Evolutionary conservation across 2,329 filamentous ascomycete species (phyloP), one percentile per base, ranked within the genome.

Genomic region (Lachnellula arida): DNA sequence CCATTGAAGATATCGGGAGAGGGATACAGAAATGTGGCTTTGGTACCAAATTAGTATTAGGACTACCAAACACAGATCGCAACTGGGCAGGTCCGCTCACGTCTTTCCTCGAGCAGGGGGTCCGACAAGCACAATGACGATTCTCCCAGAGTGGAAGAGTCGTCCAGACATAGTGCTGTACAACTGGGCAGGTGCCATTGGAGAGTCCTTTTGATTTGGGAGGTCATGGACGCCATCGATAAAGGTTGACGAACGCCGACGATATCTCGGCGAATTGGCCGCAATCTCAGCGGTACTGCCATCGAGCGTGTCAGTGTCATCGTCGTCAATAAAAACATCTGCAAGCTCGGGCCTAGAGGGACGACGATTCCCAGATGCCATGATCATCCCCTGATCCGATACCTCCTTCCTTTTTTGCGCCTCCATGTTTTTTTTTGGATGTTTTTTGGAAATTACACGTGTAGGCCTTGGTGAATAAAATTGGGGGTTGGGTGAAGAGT

Each of bases 111-210:
- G 86, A 40, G 94, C 94, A 43, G 94, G 94, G 32, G 97, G 82
- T 23, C 94, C 94, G 63, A 97, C 94, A 71, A 96, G 97, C 62
- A 94, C 93, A 66, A 99, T 97, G 48, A 93, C 93, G 70, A 99
- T 99, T 56, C 93, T 86, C 48, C 94, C 94, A 22, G 94, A 97
- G 73, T 99, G 94, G 72, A 99, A 99, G 32, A 99, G 84, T 43
- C 94, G 85, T 49, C 94, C 94, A 48, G 93, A 97, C 81, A 97
- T 96, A 52, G 94, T 99, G 72, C 91, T 97, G 77, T 99, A 99
- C 46, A 99, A 81, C 76, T 99, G 94, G 64, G 94, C 94, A 32
- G 94, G 94, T 5, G 94, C 94, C 82, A 96, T 84, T 65, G 93
- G 83, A 56, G 63, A 63, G 17, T 81, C 79, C 47, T 65, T 78